Percentiles rank a stretch among this genome's conserved stretches.
Evolutionary conservation across 768 basidiomycete species (phyloP).

Genomic region (Inosperma sp.): DNA sequence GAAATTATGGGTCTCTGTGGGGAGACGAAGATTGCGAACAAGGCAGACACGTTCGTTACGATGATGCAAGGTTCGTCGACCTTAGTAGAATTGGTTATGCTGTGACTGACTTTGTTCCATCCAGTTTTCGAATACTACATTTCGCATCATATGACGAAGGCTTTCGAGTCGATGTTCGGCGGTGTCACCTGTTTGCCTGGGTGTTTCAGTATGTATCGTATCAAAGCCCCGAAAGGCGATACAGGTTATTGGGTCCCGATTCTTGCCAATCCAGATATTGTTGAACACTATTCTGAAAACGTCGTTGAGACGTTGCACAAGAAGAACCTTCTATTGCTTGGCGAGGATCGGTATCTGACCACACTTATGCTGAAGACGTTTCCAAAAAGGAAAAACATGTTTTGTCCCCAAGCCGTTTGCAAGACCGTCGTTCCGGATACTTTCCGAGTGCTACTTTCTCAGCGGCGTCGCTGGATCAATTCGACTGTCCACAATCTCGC

Average conservation of each 20-base stretch:
- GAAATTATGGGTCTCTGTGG: conserved; percentile 99
- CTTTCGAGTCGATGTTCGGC: conserved; percentile 99
- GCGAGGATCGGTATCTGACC: conserved; percentile 98
- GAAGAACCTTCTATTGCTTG: conserved; percentile 95
- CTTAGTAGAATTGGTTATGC: not conserved
- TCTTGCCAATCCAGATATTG: conserved; percentile 96
- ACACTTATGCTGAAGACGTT: conserved; percentile 98
- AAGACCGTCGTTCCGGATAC: conserved; percentile 98
- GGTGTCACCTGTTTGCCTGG: conserved; percentile 99
- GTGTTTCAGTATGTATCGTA: conserved; percentile 99
- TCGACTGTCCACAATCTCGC: conserved; percentile 97
- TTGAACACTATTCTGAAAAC: conserved; percentile 99
- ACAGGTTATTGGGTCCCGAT: conserved; percentile 98
- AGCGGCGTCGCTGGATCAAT: conserved; percentile 99
- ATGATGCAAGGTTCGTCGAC: conserved; percentile 86
- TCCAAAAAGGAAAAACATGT: conserved; percentile 98
- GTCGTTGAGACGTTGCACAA: conserved; percentile 99
- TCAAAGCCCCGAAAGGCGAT: conserved; percentile 98
- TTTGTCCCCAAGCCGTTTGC: conserved; percentile 98
- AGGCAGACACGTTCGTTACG: conserved; percentile 96
- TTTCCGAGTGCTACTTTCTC: conserved; percentile 88
- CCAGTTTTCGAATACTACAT: conserved; percentile 99
- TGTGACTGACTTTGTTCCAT: conserved; percentile 14
- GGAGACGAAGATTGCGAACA: conserved; percentile 99
- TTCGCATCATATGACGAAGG: conserved; percentile 98